Percentiles rank a stretch among this genome's conserved stretches.
These are phyloP conservation scores for Ceratocystis ficicola DNA, from an alignment of 2,329 filamentous ascomycete species.

Conservation along the genomic window DNA sequence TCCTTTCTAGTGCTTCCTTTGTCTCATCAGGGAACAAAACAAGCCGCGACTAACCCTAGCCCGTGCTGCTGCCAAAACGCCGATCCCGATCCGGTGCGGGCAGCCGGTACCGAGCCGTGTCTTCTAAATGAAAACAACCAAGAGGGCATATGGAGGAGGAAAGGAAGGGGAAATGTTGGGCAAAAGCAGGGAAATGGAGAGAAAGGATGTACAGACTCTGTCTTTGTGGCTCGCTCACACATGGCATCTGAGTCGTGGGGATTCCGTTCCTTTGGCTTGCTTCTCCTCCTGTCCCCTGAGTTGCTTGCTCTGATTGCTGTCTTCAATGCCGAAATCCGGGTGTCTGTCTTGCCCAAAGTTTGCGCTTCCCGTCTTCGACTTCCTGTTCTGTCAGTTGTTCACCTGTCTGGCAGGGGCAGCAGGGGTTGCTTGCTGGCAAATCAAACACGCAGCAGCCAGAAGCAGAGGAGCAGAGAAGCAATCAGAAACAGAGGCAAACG, in stretches of 20 bases:
- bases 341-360: background rate
- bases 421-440: background rate
- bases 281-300: background rate
- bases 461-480: background rate
- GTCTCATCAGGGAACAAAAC: background rate
- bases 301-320: background rate
- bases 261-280: background rate
- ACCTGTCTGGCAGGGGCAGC: background rate
- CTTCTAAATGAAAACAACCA: background rate
- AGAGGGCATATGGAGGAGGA: background rate
- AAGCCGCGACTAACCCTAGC: background rate
- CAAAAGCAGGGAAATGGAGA: background rate
- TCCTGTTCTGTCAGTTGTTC: background rate
- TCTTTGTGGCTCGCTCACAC: constrained; percentile 9
- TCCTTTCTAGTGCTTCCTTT: background rate
- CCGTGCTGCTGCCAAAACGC: background rate
- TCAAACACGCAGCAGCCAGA: background rate
- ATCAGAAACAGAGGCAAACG: too few species aligned
- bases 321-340: background rate
- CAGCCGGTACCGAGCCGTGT: constrained; percentile 2
- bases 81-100: background rate
- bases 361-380: constrained; percentile 4
- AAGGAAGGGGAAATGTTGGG: background rate
- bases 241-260: constrained; percentile 11
- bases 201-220: background rate